Conservation (phyloP, 1,139 yeast species). For the Hanseniaspora uvarum region DNA sequence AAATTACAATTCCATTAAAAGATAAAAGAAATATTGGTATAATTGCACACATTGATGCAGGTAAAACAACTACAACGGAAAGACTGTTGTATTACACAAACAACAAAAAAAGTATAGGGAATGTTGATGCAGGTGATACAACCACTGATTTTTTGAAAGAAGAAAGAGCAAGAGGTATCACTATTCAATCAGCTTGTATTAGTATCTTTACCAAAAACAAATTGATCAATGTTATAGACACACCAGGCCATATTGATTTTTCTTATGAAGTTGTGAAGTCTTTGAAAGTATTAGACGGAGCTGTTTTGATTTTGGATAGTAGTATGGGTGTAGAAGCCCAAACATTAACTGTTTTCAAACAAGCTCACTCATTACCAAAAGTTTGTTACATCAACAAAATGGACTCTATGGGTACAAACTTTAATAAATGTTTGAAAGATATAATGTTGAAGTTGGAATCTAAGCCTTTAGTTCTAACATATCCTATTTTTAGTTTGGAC, state of each 20-base stretch:
- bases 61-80: conserved; percentile 93
- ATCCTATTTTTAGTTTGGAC: conserved; percentile 53
- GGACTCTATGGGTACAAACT: conserved; percentile 96
- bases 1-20: conserved; percentile 3
- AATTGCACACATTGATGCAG: conserved; percentile 95
- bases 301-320: conserved; percentile 82
- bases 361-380: conserved; percentile 65
- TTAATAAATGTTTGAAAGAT: conserved; percentile 78
- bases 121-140: conserved; percentile 94
- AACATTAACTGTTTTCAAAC: conserved; percentile 94
- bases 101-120: conserved; percentile 67
- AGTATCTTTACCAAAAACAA: conserved; percentile 75
- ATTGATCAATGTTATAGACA: conserved; percentile 78
- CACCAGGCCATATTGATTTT: conserved; percentile 98
- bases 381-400: conserved; percentile 80
- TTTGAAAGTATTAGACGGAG: conserved; percentile 83
- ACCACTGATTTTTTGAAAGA: conserved; percentile 87
- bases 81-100: conserved; percentile 86
- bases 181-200: conserved; percentile 94
- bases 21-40: conserved; percentile 44
- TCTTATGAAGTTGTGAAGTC: conserved; percentile 89
- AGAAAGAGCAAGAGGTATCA: conserved; percentile 86
- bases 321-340: conserved; percentile 99
- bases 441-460: conserved; percentile 69
- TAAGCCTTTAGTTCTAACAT: conserved; percentile 58